phyloP scores from a whole-genome alignment of 129 eudicot species.

The Escallonia herrerae region DNA sequence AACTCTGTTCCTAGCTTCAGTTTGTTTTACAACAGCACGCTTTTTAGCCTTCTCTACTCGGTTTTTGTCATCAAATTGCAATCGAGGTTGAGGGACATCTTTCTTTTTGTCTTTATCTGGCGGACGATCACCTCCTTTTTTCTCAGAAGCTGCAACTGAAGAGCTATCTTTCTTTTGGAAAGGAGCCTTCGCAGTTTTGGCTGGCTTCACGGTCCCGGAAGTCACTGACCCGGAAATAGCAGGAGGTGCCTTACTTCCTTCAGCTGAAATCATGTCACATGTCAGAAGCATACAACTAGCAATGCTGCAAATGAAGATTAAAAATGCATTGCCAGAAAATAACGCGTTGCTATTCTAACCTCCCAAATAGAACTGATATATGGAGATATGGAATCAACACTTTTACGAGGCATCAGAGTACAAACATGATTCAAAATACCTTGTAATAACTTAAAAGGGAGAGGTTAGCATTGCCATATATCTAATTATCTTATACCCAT shows the following conservation, averaged over 20 bases:
- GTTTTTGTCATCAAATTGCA: constrained; percentile 92
- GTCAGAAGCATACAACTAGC: not conserved
- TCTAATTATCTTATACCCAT: too few species aligned
- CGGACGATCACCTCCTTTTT: constrained; percentile 57
- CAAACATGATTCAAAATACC: too few species aligned
- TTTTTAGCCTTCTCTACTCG: constrained; percentile 97
- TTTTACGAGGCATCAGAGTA: too few species aligned
- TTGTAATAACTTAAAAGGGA: too few species aligned
- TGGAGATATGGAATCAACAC: too few species aligned
- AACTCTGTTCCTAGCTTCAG: constrained; percentile 81
- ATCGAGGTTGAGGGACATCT: constrained; percentile 93
- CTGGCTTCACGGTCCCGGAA: constrained; percentile 37
- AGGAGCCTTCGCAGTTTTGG: constrained; percentile 42
- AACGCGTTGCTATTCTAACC: too few species aligned
- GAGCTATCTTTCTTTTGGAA: constrained; percentile 59
- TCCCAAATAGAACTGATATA: too few species aligned
- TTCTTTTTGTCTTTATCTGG: constrained; percentile 88
- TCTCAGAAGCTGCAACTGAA: constrained; percentile 58
- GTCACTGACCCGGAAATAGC: constrained; percentile 33
- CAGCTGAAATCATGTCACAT: constrained; percentile 28
- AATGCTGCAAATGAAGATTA: not conserved
- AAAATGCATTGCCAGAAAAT: not conserved
- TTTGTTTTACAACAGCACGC: constrained; percentile 86
- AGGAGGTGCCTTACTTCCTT: constrained; percentile 37
- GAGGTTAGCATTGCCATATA: too few species aligned